Conservation (phyloP, 1,139 yeast species). For the Blastobotrys malaysiensis region DNA sequence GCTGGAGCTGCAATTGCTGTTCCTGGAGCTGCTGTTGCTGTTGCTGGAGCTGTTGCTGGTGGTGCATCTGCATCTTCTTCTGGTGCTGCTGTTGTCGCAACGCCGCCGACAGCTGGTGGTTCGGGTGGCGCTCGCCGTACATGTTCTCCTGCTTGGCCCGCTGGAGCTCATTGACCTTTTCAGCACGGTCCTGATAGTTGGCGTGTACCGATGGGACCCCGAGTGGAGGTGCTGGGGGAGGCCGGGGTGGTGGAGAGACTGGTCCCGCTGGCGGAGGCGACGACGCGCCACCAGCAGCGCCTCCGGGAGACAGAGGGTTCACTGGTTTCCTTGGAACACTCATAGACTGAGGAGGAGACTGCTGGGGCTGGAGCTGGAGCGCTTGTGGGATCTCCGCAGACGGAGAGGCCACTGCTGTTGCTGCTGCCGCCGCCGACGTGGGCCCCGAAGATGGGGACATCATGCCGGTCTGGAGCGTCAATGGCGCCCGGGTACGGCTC, state of each 20-base stretch:
- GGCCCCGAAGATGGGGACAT: too few species aligned
- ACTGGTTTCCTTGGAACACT: neutral
- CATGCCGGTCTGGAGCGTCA: neutral
- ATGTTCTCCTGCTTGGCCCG: constrained; percentile 13
- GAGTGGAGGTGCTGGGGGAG: constrained; percentile 40
- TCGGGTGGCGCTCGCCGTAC: constrained; percentile 13
- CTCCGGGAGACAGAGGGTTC: constrained; percentile 1
- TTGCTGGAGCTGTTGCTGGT: constrained; percentile 18
- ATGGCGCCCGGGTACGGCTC: neutral
- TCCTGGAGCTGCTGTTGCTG: constrained; percentile 17
- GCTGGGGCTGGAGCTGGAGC: neutral
- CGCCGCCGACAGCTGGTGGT: constrained; percentile 11
- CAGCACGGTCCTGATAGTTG: constrained; percentile 19
- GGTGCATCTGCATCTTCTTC: constrained; percentile 13
- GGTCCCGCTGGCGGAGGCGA: constrained; percentile 9
- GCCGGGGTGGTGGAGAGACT: constrained; percentile 36
- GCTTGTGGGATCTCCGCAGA: neutral
- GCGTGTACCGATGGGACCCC: constrained; percentile 34
- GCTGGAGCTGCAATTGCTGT: constrained; percentile 18
- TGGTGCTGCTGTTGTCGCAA: constrained; percentile 16
- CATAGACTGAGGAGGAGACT: neutral
- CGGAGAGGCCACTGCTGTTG: neutral
- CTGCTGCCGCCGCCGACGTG: too few species aligned
- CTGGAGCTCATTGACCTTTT: constrained; percentile 14
- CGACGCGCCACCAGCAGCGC: constrained; percentile 1